Evolutionary conservation across 495 filamentous ascomycete genomes (phyloP).

Genomic region (Podospora anserina): DNA sequence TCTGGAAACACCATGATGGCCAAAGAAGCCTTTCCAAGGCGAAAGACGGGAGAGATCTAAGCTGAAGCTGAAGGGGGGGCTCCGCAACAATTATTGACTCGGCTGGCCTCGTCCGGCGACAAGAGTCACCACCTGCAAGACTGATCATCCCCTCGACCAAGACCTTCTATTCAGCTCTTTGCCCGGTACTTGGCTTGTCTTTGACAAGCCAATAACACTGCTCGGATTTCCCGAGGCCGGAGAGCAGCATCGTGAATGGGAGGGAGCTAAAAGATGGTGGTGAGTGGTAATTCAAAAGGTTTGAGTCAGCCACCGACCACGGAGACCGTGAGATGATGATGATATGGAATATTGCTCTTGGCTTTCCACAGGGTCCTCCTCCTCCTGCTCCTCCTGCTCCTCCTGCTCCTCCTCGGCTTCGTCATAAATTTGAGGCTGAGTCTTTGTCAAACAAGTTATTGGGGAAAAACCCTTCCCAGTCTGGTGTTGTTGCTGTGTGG

Average conservation of each 20-base stretch:
- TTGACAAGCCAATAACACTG: neutral
- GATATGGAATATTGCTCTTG: neutral
- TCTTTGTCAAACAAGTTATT: neutral
- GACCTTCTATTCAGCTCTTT: neutral
- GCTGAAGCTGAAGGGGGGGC: no score
- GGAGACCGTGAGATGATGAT: neutral
- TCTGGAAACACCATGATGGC: neutral
- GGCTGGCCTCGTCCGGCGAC: neutral
- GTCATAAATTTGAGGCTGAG: neutral
- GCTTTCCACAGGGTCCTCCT: neutral
- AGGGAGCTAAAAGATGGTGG: neutral
- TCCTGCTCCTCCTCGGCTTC: neutral
- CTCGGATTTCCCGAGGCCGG: neutral
- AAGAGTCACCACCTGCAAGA: neutral
- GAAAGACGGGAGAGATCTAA: neutral
- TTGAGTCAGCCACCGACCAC: conserved; percentile 3
- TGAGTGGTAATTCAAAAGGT: neutral
- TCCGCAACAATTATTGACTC: neutral
- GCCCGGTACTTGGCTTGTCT: neutral
- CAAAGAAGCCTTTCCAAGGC: neutral
- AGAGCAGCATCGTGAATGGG: neutral
- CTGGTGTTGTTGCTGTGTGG: neutral
- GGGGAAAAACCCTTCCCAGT: neutral
- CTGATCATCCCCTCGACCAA: neutral
- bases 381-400: no score